Conservation (phyloP, 2,329 filamentous ascomycete genomes). For the Trichoderma harzianum region DNA sequence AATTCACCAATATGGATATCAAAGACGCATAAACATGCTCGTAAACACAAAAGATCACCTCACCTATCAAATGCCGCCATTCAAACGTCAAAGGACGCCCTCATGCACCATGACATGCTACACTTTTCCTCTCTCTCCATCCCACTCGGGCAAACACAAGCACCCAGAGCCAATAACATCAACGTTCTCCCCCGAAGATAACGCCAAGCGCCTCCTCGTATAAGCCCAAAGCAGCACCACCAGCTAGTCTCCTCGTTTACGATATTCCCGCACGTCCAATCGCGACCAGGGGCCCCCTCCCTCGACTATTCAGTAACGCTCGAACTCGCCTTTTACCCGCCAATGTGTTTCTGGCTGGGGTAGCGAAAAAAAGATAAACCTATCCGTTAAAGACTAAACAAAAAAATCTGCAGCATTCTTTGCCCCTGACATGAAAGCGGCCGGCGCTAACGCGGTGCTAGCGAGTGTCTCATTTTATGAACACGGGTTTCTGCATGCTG, state of each 20-base stretch:
- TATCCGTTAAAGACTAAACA: not conserved
- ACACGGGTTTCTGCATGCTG: not conserved
- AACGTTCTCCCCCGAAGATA: not conserved
- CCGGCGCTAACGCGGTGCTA: conserved; percentile 7
- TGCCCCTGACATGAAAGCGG: not conserved
- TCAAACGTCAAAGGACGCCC: not conserved
- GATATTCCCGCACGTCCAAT: not conserved
- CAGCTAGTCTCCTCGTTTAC: not conserved
- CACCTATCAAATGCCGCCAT: not conserved
- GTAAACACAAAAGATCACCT: not conserved
- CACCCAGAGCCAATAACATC: not conserved
- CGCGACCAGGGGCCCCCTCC: not conserved
- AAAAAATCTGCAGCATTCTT: not conserved
- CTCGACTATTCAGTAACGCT: no score
- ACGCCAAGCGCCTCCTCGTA: not conserved
- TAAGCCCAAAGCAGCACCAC: not conserved
- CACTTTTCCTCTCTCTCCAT: not conserved
- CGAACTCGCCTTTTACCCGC: not conserved
- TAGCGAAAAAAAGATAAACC: not conserved
- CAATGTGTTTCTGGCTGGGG: not conserved
- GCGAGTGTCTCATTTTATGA: conserved; percentile 9
- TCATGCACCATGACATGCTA: not conserved
- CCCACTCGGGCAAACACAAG: not conserved
- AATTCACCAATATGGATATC: not conserved
- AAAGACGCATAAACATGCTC: no score